Evolutionary conservation across 1,284 basidiomycete genomes (phyloP).

Genomic region (Taiwanofungus camphoratus): DNA sequence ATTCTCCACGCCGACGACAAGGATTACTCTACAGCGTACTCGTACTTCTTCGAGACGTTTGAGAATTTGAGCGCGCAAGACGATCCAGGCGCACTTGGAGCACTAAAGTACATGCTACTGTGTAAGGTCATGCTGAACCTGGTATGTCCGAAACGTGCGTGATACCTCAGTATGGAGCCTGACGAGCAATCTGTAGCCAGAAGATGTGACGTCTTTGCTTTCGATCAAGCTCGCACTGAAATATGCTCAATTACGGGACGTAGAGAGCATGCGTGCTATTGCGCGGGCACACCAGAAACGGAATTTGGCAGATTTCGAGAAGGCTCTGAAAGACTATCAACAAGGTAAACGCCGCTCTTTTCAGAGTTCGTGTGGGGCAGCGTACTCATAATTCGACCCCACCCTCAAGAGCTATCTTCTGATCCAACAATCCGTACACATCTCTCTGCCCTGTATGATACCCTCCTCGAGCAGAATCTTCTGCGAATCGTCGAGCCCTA

Average conservation of each 20-base stretch:
- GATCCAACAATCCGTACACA: conserved; percentile 94
- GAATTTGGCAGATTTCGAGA: conserved; percentile 87
- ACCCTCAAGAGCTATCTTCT: conserved; percentile 73
- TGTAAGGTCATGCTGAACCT: conserved; percentile 98
- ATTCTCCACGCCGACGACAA: conserved; percentile 96
- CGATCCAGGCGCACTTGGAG: conserved; percentile 72
- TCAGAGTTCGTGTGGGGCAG: no score
- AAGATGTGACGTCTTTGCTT: conserved; percentile 86
- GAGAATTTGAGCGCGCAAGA: conserved; percentile 74
- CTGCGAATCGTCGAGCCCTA: conserved; percentile 95
- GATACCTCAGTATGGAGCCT: neutral
- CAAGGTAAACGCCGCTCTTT: conserved; percentile 50
- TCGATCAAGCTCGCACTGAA: conserved; percentile 85
- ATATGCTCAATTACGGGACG: conserved; percentile 77
- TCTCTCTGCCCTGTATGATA: conserved; percentile 90
- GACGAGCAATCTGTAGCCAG: conserved; percentile 52
- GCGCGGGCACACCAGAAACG: conserved; percentile 91
- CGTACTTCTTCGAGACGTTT: conserved; percentile 97
- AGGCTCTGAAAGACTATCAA: conserved; percentile 82
- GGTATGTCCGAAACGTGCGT: conserved; percentile 39
- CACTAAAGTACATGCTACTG: conserved; percentile 95
- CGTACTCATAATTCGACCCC: no score
- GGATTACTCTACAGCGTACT: conserved; percentile 96
- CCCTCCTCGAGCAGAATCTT: conserved; percentile 91
- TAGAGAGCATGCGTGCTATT: conserved; percentile 94